These are phyloP conservation scores for Syncephalastrum racemosum DNA, from an alignment of 371 early-diverging fungal species.

Conservation along the genomic window DNA sequence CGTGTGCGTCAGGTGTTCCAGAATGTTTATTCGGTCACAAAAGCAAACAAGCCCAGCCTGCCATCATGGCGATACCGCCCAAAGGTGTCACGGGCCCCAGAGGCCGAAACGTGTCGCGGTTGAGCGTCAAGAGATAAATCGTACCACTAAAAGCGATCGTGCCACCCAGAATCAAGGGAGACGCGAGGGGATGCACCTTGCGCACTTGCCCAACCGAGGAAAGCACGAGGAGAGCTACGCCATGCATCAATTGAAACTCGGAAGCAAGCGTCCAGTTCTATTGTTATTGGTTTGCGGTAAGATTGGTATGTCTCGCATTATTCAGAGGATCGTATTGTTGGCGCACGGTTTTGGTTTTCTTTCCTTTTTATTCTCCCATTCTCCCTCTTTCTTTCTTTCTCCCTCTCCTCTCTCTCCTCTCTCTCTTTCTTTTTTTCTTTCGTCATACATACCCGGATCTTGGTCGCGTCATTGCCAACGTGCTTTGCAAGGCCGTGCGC, in stretches of 20 bases:
- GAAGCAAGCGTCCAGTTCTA: constrained; percentile 69
- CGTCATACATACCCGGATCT: constrained; percentile 39
- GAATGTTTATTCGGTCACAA: constrained; percentile 23
- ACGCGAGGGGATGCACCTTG: constrained; percentile 40
- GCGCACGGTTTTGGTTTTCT: background rate
- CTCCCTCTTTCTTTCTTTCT: too few species aligned
- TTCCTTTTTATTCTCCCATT: background rate
- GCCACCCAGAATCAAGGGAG: constrained; percentile 60
- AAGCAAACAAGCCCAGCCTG: constrained; percentile 72
- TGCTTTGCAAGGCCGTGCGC: constrained; percentile 72
- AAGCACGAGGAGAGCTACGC: constrained; percentile 61
- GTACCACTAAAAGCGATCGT: constrained; percentile 68
- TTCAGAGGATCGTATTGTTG: too few species aligned
- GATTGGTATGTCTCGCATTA: background rate
- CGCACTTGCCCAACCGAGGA: constrained; percentile 42
- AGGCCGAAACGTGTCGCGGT: constrained; percentile 39
- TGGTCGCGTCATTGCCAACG: constrained; percentile 57
- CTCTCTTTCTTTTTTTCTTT: too few species aligned
- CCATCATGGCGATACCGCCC: constrained; percentile 70
- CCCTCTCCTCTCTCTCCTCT: too few species aligned
- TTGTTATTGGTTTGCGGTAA: background rate
- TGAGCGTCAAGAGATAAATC: constrained; percentile 58
- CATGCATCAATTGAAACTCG: constrained; percentile 70
- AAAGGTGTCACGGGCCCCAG: constrained; percentile 77
- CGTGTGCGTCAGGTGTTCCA: constrained; percentile 2